These are phyloP conservation scores for Tuber calosporum DNA, from an alignment of 495 filamentous ascomycete species.

Conservation along the genomic window DNA sequence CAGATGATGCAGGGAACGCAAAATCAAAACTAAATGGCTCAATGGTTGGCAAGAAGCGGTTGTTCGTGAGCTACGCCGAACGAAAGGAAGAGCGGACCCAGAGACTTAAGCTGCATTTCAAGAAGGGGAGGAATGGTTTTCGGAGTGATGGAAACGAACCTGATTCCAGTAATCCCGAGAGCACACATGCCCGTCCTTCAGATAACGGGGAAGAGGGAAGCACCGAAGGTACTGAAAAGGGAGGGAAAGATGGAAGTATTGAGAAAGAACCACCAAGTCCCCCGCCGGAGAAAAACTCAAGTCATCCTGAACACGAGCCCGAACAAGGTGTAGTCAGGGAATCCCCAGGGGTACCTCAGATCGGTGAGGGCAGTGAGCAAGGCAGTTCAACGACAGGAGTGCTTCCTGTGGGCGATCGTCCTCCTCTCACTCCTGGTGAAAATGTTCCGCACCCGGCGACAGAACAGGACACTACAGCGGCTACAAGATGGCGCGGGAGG, in stretches of 20 bases:
- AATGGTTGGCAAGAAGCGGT: conserved; percentile 38
- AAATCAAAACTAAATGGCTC: conserved; percentile 83
- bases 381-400: neutral
- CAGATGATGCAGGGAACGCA: conserved; percentile 76
- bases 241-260: neutral
- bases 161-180: neutral
- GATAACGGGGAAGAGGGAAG: neutral
- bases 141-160: neutral
- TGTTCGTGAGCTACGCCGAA: conserved; percentile 41
- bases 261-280: neutral
- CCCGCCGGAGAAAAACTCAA: neutral
- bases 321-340: neutral
- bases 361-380: neutral
- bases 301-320: neutral
- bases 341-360: neutral
- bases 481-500: conserved; percentile 27
- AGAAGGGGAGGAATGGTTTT: neutral
- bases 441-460: neutral
- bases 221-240: neutral
- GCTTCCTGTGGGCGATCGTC: neutral
- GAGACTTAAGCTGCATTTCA: conserved; percentile 27
- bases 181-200: neutral
- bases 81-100: conserved; percentile 41
- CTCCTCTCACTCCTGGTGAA: neutral
- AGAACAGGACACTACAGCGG: conserved; percentile 23